Evolutionary conservation across 768 basidiomycete genomes (phyloP).

Genomic region (Xanthoconium stramineum): DNA sequence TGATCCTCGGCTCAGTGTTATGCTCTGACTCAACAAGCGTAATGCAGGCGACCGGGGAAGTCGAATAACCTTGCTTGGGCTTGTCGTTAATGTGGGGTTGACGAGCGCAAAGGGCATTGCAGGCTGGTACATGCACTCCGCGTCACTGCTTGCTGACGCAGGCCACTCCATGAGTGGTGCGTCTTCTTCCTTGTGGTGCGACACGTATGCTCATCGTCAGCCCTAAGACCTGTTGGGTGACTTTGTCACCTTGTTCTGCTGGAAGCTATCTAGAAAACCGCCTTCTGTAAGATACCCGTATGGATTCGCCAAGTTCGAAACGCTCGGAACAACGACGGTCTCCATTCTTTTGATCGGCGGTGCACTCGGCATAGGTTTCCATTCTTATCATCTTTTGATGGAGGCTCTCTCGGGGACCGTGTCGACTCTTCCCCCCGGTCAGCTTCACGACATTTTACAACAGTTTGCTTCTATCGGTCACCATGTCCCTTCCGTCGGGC

Average conservation of each 20-base stretch:
- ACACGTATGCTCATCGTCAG: slow-evolving; percentile 7
- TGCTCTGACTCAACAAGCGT: neutral
- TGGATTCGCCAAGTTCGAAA: slow-evolving; percentile 93
- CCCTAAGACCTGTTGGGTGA: slow-evolving; percentile 77
- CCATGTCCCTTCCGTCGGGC: slow-evolving; percentile 48
- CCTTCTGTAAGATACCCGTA: slow-evolving; percentile 81
- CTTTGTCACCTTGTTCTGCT: slow-evolving; percentile 86
- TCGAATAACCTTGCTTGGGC: slow-evolving; percentile 80
- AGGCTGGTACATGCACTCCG: slow-evolving; percentile 88
- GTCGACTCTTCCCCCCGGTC: slow-evolving; percentile 60
- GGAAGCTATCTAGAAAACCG: slow-evolving; percentile 79
- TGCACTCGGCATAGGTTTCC: slow-evolving; percentile 81
- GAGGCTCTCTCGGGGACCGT: slow-evolving; percentile 67
- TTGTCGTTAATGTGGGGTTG: slow-evolving; percentile 77
- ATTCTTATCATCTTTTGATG: slow-evolving; percentile 83
- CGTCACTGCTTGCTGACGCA: slow-evolving; percentile 88
- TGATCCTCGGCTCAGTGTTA: neutral
- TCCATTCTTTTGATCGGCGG: slow-evolving; percentile 84
- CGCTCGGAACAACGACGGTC: slow-evolving; percentile 87
- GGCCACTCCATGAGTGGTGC: slow-evolving; percentile 86
- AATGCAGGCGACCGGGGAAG: slow-evolving; percentile 72
- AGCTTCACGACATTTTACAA: slow-evolving; percentile 59
- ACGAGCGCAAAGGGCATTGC: slow-evolving; percentile 84
- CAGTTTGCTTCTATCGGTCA: slow-evolving; percentile 54
- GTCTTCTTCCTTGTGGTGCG: slow-evolving; percentile 25